A percentile compares a stretch with the other conserved stretches of the same genome.
These are phyloP conservation scores for Monilinia fructicola DNA, from an alignment of 2,329 filamentous ascomycete genomes.

Conservation along the genomic window DNA sequence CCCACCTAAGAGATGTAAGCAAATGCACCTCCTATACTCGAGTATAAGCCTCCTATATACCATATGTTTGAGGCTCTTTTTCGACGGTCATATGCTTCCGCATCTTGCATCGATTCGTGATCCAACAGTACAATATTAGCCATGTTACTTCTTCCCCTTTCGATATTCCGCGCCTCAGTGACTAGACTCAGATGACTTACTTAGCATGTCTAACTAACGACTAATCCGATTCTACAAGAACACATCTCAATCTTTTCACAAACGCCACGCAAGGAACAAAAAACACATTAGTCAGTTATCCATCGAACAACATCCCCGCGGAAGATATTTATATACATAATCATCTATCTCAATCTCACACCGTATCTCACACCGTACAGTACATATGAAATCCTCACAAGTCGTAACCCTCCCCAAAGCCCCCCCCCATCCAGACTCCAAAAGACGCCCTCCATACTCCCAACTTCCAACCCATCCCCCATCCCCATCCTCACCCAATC, in stretches of 20 bases:
- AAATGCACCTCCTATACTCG: too few species aligned
- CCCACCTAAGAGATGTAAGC: neutral
- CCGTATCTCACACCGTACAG: neutral
- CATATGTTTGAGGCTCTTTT: conserved; percentile 1
- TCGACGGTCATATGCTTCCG: neutral
- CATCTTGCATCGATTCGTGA: conserved; percentile 3
- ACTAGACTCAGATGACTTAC: neutral
- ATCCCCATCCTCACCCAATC: neutral
- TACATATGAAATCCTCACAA: too few species aligned
- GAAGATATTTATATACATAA: neutral
- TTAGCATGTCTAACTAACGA: neutral
- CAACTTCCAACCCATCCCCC: neutral
- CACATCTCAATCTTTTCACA: neutral
- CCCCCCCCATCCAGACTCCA: neutral
- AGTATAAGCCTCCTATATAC: neutral
- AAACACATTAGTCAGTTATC: neutral
- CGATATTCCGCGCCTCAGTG: neutral
- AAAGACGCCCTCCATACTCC: neutral
- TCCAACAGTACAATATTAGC: neutral
- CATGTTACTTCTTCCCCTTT: neutral
- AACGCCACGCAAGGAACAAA: too few species aligned
- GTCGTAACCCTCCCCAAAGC: neutral
- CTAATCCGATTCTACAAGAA: neutral
- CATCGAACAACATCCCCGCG: neutral
- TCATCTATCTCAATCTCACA: neutral